These are phyloP conservation scores for Farysia itapuensis DNA, from an alignment of 1,284 basidiomycete genomes.

Conservation along the genomic window DNA sequence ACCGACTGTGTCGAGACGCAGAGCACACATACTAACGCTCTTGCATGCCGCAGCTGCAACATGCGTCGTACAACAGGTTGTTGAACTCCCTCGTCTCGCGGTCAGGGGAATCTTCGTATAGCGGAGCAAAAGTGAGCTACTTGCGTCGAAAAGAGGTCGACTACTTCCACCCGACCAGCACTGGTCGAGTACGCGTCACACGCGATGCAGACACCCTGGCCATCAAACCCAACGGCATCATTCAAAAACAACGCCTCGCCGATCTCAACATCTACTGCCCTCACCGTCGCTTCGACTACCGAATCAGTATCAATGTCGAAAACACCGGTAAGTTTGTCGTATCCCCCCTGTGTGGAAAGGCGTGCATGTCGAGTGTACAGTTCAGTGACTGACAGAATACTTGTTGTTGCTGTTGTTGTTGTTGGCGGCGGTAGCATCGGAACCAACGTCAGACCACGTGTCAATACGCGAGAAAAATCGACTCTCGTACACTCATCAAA, in stretches of 20 bases:
- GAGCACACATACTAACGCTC: no score
- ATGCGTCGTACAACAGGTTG: constrained; percentile 79
- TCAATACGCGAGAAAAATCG: constrained; percentile 78
- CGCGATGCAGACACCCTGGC: constrained; percentile 73
- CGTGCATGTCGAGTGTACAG: no score
- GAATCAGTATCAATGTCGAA: constrained; percentile 87
- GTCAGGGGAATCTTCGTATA: constrained; percentile 59
- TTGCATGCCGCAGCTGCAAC: constrained; percentile 84
- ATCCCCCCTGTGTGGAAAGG: no score
- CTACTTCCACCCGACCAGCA: constrained; percentile 69
- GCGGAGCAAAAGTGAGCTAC: constrained; percentile 70
- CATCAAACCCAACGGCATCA: constrained; percentile 63
- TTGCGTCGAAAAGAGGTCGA: constrained; percentile 78
- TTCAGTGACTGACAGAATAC: no score
- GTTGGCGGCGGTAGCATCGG: constrained; percentile 4
- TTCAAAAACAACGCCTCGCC: constrained; percentile 79
- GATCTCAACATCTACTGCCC: constrained; percentile 86
- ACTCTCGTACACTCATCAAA: constrained; percentile 87
- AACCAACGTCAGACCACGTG: constrained; percentile 53
- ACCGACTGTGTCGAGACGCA: no score
- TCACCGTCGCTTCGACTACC: constrained; percentile 80
- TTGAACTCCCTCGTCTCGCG: constrained; percentile 70
- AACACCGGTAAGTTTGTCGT: constrained; percentile 59
- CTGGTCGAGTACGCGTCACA: constrained; percentile 77
- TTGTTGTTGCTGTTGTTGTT: no score